These are phyloP conservation scores for Picochlorum sp. DNA, from an alignment of 139 green algal species.

Conservation along the genomic window DNA sequence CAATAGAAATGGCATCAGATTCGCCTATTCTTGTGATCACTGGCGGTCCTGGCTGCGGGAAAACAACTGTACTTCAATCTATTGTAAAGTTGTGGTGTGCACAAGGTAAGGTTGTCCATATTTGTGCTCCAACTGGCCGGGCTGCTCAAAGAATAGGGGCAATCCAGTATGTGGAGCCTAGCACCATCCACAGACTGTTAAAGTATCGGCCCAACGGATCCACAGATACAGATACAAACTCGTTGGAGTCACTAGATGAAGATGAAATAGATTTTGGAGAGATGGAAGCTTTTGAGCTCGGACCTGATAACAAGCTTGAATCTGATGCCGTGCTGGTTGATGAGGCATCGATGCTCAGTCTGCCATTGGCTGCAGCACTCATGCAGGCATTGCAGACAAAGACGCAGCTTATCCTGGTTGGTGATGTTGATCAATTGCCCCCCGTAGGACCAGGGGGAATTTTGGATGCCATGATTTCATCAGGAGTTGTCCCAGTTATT, in stretches of 20 bases:
- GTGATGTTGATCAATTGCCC: conserved; percentile 80
- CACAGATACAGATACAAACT: background rate
- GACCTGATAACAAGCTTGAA: conserved; percentile 19
- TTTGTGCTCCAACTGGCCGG: conserved; percentile 56
- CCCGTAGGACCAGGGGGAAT: conserved; percentile 56
- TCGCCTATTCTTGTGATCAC: conserved; percentile 52
- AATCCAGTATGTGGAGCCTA: conserved; percentile 13
- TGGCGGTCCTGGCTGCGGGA: conserved; percentile 58
- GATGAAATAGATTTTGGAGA: background rate
- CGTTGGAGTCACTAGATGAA: conserved; percentile 1
- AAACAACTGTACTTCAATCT: conserved; percentile 42
- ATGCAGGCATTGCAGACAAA: conserved; percentile 36
- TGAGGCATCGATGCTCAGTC: conserved; percentile 72
- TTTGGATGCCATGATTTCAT: conserved; percentile 35
- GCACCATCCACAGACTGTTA: conserved; percentile 64
- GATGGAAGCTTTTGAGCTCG: background rate
- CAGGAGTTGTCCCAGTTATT: conserved; percentile 36
- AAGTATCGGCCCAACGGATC: conserved; percentile 20
- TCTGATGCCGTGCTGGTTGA: conserved; percentile 58
- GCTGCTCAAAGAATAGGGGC: conserved; percentile 47
- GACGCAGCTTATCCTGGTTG: conserved; percentile 62
- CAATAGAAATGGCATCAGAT: conserved; percentile 26
- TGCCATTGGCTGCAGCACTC: conserved; percentile 53
- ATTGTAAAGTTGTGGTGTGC: conserved; percentile 40
- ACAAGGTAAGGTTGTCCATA: conserved; percentile 27